Conservation (phyloP, 371 early-diverging fungal genomes). For the Mucor sp. region DNA sequence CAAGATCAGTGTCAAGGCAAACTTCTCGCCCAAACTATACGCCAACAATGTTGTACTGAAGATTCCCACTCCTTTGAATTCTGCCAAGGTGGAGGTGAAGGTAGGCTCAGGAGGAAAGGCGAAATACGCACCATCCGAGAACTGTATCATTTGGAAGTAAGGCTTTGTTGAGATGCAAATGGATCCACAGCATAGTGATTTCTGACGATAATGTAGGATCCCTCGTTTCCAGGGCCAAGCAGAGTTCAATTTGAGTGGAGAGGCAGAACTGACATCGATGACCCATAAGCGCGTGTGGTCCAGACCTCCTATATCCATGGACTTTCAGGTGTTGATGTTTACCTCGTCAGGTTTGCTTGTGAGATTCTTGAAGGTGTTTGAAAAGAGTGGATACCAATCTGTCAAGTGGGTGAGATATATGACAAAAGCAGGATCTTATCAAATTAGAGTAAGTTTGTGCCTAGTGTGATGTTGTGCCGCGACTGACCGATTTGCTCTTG, state of each 20-base stretch:
- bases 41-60: constrained; percentile 82
- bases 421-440: constrained; percentile 90
- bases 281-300: constrained; percentile 86
- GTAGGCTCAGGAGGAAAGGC: constrained; percentile 79
- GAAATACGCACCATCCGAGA: constrained; percentile 85
- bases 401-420: constrained; percentile 95
- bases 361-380: constrained; percentile 89
- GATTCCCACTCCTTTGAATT: constrained; percentile 86
- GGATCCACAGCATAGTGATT: neutral
- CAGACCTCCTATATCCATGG: constrained; percentile 89
- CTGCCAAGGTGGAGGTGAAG: constrained; percentile 69
- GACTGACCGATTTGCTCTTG: neutral
- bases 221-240: constrained; percentile 83
- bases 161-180: neutral
- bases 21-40: constrained; percentile 76
- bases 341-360: constrained; percentile 89
- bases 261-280: constrained; percentile 74
- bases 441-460: constrained; percentile 71
- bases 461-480: neutral
- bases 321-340: constrained; percentile 88
- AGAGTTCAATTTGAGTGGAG: constrained; percentile 74
- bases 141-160: constrained; percentile 89
- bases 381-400: constrained; percentile 86
- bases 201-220: constrained; percentile 52
- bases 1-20: constrained; percentile 74